Conservation (phyloP, 225 moss, liverwort and hornwort genomes). For the Pleurozium schreberi region DNA sequence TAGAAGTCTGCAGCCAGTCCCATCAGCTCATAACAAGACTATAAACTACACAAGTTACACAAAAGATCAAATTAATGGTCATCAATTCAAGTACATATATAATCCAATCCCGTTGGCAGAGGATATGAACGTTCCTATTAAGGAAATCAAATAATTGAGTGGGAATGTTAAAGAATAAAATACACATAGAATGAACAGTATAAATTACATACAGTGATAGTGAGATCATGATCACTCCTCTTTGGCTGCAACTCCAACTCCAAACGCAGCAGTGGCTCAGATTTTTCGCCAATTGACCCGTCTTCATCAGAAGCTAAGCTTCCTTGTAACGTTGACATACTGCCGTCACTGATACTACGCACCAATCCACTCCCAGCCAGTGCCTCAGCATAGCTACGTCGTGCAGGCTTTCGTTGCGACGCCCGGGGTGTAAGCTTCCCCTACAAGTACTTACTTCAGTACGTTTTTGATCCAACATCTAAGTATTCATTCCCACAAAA, state of each 20-base stretch:
- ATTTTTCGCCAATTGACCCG: conserved; percentile 28
- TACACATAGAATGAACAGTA: not conserved
- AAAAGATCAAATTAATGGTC: not conserved
- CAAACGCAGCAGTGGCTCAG: conserved; percentile 58
- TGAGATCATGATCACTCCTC: conserved; percentile 43
- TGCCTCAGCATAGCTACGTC: conserved; percentile 49
- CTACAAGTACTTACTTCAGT: conserved; percentile 23
- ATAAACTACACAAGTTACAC: not conserved
- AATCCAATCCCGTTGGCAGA: not conserved
- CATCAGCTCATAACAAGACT: not conserved
- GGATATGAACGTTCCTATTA: not conserved
- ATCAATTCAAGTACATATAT: not conserved
- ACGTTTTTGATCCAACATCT: not conserved
- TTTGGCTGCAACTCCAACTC: conserved; percentile 56
- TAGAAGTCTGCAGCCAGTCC: not conserved
- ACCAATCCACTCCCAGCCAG: conserved; percentile 47
- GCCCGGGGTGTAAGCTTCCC: conserved; percentile 43
- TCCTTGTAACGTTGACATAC: conserved; percentile 34
- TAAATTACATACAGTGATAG: conserved; percentile 42
- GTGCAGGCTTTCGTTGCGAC: conserved; percentile 32
- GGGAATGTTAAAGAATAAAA: not conserved
- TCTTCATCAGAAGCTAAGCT: conserved; percentile 16
- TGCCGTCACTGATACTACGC: conserved; percentile 53
- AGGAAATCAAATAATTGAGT: not conserved
- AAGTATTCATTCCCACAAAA: not conserved